Base-by-base conservation (phyloP, 1,284 basidiomycete species). In the Trametes hirsuta region DNA sequence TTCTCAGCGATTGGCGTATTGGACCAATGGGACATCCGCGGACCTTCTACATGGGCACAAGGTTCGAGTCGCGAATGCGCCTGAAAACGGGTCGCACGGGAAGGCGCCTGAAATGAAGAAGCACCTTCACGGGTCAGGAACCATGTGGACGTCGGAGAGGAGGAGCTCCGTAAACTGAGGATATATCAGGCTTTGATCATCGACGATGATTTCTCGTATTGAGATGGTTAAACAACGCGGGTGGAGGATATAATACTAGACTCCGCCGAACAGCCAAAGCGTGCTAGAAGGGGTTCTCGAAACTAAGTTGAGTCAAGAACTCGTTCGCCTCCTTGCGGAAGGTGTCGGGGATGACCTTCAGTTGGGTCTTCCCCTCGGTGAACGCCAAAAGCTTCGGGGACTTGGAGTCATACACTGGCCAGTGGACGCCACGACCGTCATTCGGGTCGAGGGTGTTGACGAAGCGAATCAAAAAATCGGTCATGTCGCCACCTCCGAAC, bases 401-500 rank as follows among this genome's bases (percentile, higher is more conserved):
- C 22, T 36, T 35, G 24, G 50, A 30, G 14, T 25, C 44, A 30
- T 58, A 58, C 18, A 18, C 30, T 6, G 55, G 54, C 54, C 57
- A 58, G 47, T 36, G 15, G 49, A 47, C 6, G n/a, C 41, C 42
- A 15, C 12, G 6, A 40, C 64, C 69, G 0, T 77, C 74, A 48
- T 84, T 85, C 22, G 59, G 34, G 21, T 61, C 47, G n/a, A 59
- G 53, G 8, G 53, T 42, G 46, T 49, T 51, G 18, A 59, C 58
- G 49, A 62, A 65, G 48, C 60, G 52, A 24, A 67, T 24, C 40
- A 61, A 52, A 56, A 57, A 48, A 37, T 61, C 61, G 11, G 62
- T 56, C 49, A 61, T 46, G 40, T 58, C 59, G 14, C 52, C 40
- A 8, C 48, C 60, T 21, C 50, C 52, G 48, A 36, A 60, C 8